These are phyloP conservation scores for Colletotrichum melonis DNA, from an alignment of 2,329 filamentous ascomycete genomes.

Conservation along the genomic window DNA sequence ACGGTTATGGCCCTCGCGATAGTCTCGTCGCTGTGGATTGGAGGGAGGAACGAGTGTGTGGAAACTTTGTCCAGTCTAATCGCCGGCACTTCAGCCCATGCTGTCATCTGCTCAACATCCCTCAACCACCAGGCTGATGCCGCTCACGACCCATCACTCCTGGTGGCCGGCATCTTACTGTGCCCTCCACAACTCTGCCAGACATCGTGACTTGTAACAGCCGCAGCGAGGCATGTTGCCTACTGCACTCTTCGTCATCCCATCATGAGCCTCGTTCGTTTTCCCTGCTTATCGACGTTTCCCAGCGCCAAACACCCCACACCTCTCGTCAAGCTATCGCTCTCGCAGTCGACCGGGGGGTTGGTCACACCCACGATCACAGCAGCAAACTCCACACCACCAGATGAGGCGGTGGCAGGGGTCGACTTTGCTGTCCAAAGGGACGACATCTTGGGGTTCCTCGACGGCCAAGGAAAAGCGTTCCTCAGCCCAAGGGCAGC, in stretches of 20 bases:
- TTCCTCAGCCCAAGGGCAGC: not conserved
- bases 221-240: conserved; percentile 23
- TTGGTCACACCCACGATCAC: conserved; percentile 31
- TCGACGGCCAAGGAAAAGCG: conserved; percentile 21
- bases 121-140: not conserved
- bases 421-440: conserved; percentile 13
- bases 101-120: conserved; percentile 17
- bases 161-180: conserved; percentile 13
- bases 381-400: conserved; percentile 34
- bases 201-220: not conserved
- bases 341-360: conserved; percentile 10
- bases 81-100: conserved; percentile 16
- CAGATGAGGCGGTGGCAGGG: conserved; percentile 33
- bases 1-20: conserved; percentile 11
- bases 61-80: conserved; percentile 10
- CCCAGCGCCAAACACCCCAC: conserved; percentile 29
- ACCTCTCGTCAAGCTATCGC: not conserved
- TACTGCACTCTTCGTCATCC: conserved; percentile 30
- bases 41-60: conserved; percentile 30
- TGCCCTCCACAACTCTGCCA: not conserved
- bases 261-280: conserved; percentile 31
- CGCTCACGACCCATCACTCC: conserved; percentile 5
- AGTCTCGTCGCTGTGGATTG: conserved; percentile 23
- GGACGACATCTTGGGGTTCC: conserved; percentile 14
- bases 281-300: conserved; percentile 22